A percentile compares a stretch with the other conserved stretches of the same genome.
Conservation (phyloP, 495 filamentous ascomycete species). For the Penicillium parvum region DNA sequence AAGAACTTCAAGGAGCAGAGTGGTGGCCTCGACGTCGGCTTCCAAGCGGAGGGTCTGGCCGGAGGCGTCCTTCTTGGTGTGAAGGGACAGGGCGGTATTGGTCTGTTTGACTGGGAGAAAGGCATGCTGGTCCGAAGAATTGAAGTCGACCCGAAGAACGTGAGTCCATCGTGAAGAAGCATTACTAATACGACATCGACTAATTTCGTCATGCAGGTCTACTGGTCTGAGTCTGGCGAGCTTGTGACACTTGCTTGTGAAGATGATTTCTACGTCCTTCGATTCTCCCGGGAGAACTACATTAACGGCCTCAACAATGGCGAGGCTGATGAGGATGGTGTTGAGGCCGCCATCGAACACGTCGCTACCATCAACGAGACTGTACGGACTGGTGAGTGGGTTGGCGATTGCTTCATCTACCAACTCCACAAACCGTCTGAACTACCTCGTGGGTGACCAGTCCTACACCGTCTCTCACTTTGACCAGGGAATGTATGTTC, state of each 20-base stretch:
- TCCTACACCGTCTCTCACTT: constrained; percentile 99
- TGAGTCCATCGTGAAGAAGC: constrained; percentile 30
- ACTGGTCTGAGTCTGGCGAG: constrained; percentile 96
- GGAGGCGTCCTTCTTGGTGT: constrained; percentile 93
- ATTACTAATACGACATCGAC: constrained; percentile 10
- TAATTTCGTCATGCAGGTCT: constrained; percentile 54
- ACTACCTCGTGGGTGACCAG: constrained; percentile 97
- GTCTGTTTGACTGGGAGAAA: constrained; percentile 93
- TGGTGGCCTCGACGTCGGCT: constrained; percentile 87
- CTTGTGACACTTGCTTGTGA: constrained; percentile 90
- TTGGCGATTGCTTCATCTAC: constrained; percentile 99
- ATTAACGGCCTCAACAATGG: constrained; percentile 74
- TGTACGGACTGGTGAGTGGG: constrained; percentile 94
- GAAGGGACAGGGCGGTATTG: constrained; percentile 89
- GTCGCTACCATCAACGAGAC: constrained; percentile 92
- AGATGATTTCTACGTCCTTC: constrained; percentile 89
- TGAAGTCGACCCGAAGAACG: constrained; percentile 84
- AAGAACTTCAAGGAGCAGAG: constrained; percentile 95
- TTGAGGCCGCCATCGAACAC: constrained; percentile 92
- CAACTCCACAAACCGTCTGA: constrained; percentile 91
- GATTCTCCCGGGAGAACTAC: constrained; percentile 86
- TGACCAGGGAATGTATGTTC: constrained; percentile 88
- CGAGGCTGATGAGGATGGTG: constrained; percentile 87
- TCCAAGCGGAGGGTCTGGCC: constrained; percentile 87
- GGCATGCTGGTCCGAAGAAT: constrained; percentile 88